Conservation (phyloP, 148 eudicot species). For the Rhododendron mucronatum region DNA sequence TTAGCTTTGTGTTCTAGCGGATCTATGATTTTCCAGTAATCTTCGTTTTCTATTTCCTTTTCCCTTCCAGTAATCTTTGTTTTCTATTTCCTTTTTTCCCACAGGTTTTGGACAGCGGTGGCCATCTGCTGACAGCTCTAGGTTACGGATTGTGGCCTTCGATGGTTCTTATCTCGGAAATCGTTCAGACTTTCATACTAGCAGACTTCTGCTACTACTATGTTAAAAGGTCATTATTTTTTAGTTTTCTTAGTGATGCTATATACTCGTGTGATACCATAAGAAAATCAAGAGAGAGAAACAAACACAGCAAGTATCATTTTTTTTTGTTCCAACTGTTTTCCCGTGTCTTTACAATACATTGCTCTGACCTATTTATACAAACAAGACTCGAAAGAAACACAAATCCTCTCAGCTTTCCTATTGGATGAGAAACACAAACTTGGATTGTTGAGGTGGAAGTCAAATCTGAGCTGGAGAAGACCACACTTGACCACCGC, state of each 20-base stretch:
- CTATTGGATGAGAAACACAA: too few species aligned
- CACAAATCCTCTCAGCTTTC: too few species aligned
- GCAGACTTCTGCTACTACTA: slow-evolving; percentile 97
- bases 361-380: too few species aligned
- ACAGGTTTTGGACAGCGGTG: slow-evolving; percentile 81
- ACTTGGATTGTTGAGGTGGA: too few species aligned
- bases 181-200: slow-evolving; percentile 89
- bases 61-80: neutral
- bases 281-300: too few species aligned
- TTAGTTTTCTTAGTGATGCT: neutral
- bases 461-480: too few species aligned
- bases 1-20: neutral
- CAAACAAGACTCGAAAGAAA: too few species aligned
- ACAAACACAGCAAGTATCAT: too few species aligned
- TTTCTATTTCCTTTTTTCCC: neutral
- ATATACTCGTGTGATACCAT: neutral
- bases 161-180: slow-evolving; percentile 77
- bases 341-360: too few species aligned
- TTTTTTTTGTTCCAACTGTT: too few species aligned
- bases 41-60: neutral
- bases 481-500: too few species aligned
- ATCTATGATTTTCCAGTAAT: neutral
- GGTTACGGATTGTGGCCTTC: slow-evolving; percentile 92
- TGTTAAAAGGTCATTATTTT: slow-evolving; percentile 55
- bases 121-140: slow-evolving; percentile 68